Evolutionary conservation across 2,329 filamentous ascomycete genomes (phyloP).

Genomic region (Penicillium fuscoglaucum): DNA sequence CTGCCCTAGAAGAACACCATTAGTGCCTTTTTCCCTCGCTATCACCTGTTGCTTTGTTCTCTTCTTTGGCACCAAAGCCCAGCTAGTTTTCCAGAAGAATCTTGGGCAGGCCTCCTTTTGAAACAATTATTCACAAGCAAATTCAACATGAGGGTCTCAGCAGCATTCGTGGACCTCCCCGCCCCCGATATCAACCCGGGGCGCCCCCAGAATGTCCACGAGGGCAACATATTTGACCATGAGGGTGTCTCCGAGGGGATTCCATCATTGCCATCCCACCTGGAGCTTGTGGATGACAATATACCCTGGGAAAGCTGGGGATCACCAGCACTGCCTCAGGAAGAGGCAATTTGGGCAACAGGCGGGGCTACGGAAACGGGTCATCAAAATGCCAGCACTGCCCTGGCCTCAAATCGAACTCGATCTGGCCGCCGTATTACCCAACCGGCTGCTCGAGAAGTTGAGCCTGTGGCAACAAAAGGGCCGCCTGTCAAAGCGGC

Average conservation of each 20-base stretch:
- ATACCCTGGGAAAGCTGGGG: neutral
- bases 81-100: neutral
- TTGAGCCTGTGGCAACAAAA: neutral
- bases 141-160: neutral
- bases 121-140: neutral
- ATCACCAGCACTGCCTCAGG: neutral
- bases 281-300: neutral
- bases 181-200: neutral
- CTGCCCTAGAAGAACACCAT: neutral
- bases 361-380: neutral
- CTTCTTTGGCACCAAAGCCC: neutral
- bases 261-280: neutral
- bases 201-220: neutral
- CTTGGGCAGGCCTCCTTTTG: neutral
- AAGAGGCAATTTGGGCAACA: neutral
- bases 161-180: neutral
- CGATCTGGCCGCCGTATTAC: slow-evolving; percentile 7
- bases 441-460: neutral
- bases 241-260: neutral
- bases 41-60: neutral
- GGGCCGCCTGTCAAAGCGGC: neutral
- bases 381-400: neutral
- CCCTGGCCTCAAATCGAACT: slow-evolving; percentile 5
- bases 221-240: slow-evolving; percentile 5
- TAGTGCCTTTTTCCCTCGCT: neutral